Percentiles rank a stretch among this genome's conserved stretches.
phyloP scores from a whole-genome alignment of 129 eudicot species.

The Pseudognaphalium luteoalbum region DNA sequence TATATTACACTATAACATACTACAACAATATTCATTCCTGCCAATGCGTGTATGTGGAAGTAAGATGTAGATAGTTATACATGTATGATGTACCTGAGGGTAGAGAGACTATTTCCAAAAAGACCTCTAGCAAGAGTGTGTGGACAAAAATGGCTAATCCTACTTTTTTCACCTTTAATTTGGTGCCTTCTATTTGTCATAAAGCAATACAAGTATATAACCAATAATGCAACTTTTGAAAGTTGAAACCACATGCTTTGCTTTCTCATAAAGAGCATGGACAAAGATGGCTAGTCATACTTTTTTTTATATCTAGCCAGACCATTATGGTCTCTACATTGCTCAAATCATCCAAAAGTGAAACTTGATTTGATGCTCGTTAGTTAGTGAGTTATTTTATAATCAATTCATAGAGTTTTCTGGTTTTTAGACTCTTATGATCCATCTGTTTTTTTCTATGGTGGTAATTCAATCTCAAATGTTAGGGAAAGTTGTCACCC shows the following conservation, averaged over 20 bases:
- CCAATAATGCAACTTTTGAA: conserved; percentile 22
- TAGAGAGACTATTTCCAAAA: not conserved
- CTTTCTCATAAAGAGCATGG: not conserved
- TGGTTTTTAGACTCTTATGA: conserved; percentile 4
- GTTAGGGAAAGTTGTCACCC: not conserved
- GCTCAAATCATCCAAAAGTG: conserved; percentile 4
- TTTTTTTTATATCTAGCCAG: not conserved
- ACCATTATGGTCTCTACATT: not conserved
- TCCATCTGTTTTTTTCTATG: conserved; percentile 14
- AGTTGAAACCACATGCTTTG: conserved; percentile 12
- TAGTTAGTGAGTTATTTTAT: not conserved
- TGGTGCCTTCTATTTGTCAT: conserved; percentile 1
- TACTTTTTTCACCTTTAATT: not conserved
- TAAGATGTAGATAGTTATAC: not conserved
- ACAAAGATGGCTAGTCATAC: not conserved
- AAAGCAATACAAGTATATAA: not conserved
- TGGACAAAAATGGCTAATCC: not conserved
- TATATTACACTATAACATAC: not conserved
- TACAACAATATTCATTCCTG: not conserved
- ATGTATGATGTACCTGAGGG: not conserved
- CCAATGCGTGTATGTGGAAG: not conserved
- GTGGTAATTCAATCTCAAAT: conserved; percentile 5
- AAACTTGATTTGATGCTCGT: not conserved
- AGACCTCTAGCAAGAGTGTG: not conserved
- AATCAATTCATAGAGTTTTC: not conserved